Base-by-base conservation (phyloP, 169 alveolate species). In the Cystoisospora suis region DNA sequence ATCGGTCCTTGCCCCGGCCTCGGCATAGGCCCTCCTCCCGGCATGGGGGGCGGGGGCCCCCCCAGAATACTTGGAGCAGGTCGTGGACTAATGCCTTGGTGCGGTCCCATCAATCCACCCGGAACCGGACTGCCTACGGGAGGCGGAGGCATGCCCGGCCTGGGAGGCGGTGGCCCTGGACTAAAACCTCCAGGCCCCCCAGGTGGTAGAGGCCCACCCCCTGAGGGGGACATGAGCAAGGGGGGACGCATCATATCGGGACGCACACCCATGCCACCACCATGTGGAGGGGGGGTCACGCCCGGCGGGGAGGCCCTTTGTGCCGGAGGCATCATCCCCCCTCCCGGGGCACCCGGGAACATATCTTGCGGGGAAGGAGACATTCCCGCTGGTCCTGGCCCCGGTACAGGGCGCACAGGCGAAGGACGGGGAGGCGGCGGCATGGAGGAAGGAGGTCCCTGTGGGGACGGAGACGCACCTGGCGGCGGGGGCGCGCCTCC, bases 191-290 rank as follows among this genome's bases (percentile, higher is more conserved):
- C 77, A n/a, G 77, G 77, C 42, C 42, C 77, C 45, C 77, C 45
- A 20, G 45, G 27, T 12, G 42, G 45, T 7, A 36, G 89, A n/a
- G 89, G n/a, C 79, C 89, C 89, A 17, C 89, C 70, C 77, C 49
- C 80, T 34, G 89, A 80, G 58, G 69, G 17, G 29, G 77, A 69
- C 23, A 46, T 38, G 36, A 53, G 47, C 49, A 58, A 80, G 38
- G 89, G 89, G 53, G 58, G 75, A 53, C 44, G 58, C 44, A 75
- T 29, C 17, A 40, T 47, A 34, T 40, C 58, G 27, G 58, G 34
- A 5, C 83, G 58, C 58, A 75, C 32, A 6, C 34, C 36, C n/a
- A 56, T 27, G 83, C 9, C 83, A 6, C 6, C 77, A 17, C 77
- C 77, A 0, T 32, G 38, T 17, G n/a, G 58, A 2, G 83, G 77